Evolutionary conservation across 768 basidiomycete species (phyloP).

Genomic region (Coprinopsis cinerea): DNA sequence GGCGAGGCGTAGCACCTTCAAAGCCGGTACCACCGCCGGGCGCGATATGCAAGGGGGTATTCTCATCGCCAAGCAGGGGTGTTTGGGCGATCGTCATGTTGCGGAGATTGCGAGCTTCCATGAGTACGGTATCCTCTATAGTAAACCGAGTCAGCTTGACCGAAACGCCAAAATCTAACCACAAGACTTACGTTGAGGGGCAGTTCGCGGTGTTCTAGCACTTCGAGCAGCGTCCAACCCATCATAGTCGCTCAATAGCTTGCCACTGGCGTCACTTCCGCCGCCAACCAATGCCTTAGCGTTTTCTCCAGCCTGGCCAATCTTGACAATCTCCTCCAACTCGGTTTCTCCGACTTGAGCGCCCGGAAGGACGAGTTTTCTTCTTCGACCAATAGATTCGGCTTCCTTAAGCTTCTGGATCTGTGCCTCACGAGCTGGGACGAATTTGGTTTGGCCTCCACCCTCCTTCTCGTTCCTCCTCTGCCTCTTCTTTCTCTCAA

Average conservation of each 20-base stretch:
- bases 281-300: conserved; percentile 80
- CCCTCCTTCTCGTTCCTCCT: conserved; percentile 65
- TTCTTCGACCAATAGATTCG: conserved; percentile 84
- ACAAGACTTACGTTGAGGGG: conserved; percentile 74
- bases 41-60: conserved; percentile 81
- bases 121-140: conserved; percentile 88
- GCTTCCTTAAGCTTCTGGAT: conserved; percentile 98
- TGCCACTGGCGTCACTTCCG: conserved; percentile 80
- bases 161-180: background rate
- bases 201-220: conserved; percentile 92
- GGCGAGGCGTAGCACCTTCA: conserved; percentile 91
- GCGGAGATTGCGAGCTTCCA: conserved; percentile 91
- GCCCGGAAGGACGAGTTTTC: conserved; percentile 76
- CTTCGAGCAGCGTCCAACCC: conserved; percentile 81
- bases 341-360: conserved; percentile 95
- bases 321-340: conserved; percentile 97
- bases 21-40: conserved; percentile 85
- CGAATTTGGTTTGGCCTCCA: conserved; percentile 85
- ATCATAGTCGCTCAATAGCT: conserved; percentile 88
- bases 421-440: conserved; percentile 95
- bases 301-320: conserved; percentile 87
- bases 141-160: conserved; percentile 2
- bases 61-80: conserved; percentile 93
- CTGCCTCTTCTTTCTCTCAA: conserved; percentile 86
- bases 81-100: conserved; percentile 93